Conservation (phyloP, 169 alveolate species). For the Theileria annulata region DNA sequence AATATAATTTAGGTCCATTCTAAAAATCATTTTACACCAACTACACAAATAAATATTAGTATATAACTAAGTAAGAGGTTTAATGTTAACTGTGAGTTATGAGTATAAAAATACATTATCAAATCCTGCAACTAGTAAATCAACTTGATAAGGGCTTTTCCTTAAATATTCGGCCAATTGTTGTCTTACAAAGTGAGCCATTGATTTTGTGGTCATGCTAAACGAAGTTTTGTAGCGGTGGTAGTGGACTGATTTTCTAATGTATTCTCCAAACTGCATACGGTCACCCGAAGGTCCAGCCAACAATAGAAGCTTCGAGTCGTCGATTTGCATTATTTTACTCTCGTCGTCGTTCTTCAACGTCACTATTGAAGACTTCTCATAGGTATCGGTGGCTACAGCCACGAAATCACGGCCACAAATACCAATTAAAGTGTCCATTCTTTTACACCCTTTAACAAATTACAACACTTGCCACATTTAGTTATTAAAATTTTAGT, state of each 20-base stretch:
- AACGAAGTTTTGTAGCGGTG: constrained; percentile 79
- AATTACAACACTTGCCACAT: neutral
- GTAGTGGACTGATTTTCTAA: constrained; percentile 77
- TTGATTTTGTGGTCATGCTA: constrained; percentile 77
- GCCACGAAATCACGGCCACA: constrained; percentile 80
- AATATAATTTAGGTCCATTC: constrained; percentile 86
- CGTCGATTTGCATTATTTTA: constrained; percentile 73
- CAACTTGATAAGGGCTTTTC: constrained; percentile 84
- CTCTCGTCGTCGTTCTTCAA: constrained; percentile 74
- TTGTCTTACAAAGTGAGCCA: constrained; percentile 83
- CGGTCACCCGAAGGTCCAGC: constrained; percentile 88
- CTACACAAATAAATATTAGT: too few relatives aligned
- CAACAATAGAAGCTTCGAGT: constrained; percentile 74
- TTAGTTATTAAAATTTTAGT: neutral
- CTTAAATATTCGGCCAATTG: constrained; percentile 85
- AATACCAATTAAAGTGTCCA: constrained; percentile 86
- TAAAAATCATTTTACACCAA: constrained; percentile 21
- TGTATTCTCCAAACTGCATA: constrained; percentile 81
- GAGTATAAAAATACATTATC: constrained; percentile 64
- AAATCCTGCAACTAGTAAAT: constrained; percentile 83
- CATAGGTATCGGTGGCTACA: constrained; percentile 80
- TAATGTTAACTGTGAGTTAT: neutral
- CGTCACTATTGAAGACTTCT: constrained; percentile 73
- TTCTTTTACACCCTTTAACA: constrained; percentile 12
- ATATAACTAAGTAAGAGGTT: neutral